These are phyloP conservation scores for Boletellus ananas DNA, from an alignment of 768 basidiomycete genomes.

Conservation along the genomic window DNA sequence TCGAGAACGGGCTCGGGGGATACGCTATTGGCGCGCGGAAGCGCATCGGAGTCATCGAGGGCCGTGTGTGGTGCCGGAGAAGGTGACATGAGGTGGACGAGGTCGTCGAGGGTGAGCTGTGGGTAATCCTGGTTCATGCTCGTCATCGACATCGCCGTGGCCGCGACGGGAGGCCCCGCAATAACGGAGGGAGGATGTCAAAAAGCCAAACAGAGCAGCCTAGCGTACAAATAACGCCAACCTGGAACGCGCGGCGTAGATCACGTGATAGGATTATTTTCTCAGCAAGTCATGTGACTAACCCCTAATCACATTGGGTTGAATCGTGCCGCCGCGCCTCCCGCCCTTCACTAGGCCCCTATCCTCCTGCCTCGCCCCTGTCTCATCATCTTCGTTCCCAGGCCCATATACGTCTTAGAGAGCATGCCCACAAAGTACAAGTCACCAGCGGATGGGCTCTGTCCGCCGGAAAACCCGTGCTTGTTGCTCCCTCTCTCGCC, in stretches of 20 bases:
- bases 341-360: no score
- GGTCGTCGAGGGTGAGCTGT: conserved; percentile 50
- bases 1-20: conserved; percentile 41
- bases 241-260: conserved; percentile 30
- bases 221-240: conserved; percentile 31
- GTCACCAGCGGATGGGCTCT: no score
- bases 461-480: no score
- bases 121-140: conserved; percentile 35
- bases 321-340: no score
- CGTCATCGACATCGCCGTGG: neutral
- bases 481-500: no score
- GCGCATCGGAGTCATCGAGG: conserved; percentile 20
- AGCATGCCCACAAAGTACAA: no score
- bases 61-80: conserved; percentile 37
- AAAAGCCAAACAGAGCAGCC: conserved; percentile 26
- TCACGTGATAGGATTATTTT: conserved; percentile 32
- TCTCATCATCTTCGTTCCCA: no score
- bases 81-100: conserved; percentile 51
- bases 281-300: conserved; percentile 25
- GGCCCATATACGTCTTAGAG: no score
- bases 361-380: no score
- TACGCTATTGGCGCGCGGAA: conserved; percentile 16
- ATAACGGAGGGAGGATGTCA: conserved; percentile 21
- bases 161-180: conserved; percentile 13
- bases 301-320: neutral